A percentile compares a stretch with the other conserved stretches of the same genome.
phyloP scores from a whole-genome alignment of 306 rosid species.

The Malus sieversii region DNA sequence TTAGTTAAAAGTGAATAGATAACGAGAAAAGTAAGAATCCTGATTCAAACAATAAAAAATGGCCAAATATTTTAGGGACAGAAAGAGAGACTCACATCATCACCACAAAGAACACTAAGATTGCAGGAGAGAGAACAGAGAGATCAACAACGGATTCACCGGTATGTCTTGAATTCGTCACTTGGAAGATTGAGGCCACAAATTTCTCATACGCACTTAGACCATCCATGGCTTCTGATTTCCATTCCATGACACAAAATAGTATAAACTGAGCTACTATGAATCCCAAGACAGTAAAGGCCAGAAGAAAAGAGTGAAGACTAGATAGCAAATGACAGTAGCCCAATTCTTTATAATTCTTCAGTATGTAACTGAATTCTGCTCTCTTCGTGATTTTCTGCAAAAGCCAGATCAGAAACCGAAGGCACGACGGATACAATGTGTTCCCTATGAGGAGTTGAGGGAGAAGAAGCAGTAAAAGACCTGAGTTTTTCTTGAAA shows the following conservation, averaged over 20 bases:
- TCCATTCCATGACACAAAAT: constrained; percentile 61
- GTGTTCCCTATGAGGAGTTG: constrained; percentile 50
- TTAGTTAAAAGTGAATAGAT: no score
- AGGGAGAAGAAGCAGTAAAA: constrained; percentile 38
- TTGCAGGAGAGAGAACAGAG: constrained; percentile 53
- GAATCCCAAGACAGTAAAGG: constrained; percentile 35
- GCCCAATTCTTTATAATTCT: constrained; percentile 30
- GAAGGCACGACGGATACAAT: constrained; percentile 42
- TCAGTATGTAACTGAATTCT: constrained; percentile 38
- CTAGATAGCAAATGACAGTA: constrained; percentile 38
- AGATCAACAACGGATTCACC: constrained; percentile 66
- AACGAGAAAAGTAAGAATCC: background rate
- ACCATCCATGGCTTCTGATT: constrained; percentile 41
- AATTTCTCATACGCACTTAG: constrained; percentile 42
- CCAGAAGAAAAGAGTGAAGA: constrained; percentile 29
- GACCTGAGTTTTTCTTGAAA: constrained; percentile 69
- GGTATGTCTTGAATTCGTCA: constrained; percentile 43
- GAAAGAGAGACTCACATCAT: constrained; percentile 49
- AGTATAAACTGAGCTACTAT: constrained; percentile 35
- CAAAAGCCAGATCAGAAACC: constrained; percentile 34
- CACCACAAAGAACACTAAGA: constrained; percentile 49
- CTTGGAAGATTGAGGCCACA: constrained; percentile 46
- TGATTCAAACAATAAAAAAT: background rate
- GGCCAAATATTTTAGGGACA: background rate
- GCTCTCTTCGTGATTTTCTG: constrained; percentile 25